Evolutionary conservation across 495 filamentous ascomycete genomes (phyloP).

Genomic region (Zalerion maritima): DNA sequence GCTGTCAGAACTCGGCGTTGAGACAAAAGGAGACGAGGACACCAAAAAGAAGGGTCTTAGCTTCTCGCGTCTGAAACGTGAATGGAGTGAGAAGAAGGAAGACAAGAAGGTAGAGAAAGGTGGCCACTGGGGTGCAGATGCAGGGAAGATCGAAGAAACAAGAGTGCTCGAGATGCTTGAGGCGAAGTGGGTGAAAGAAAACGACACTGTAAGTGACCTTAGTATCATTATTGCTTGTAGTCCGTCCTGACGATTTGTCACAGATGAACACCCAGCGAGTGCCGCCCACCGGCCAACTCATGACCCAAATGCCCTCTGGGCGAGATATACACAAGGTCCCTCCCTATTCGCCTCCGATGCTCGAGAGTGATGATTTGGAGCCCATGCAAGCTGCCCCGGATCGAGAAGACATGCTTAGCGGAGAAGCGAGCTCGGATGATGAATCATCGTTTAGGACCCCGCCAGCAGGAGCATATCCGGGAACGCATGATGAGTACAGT

Average conservation of each 20-base stretch:
- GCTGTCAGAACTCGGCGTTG: constrained; percentile 52
- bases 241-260: neutral
- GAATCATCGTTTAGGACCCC: constrained; percentile 6
- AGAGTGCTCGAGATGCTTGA: constrained; percentile 76
- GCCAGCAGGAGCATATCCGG: constrained; percentile 25
- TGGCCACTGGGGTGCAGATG: constrained; percentile 65
- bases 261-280: constrained; percentile 72
- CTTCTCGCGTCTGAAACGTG: constrained; percentile 56
- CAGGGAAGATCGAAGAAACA: constrained; percentile 70
- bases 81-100: constrained; percentile 52
- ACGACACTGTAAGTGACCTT: constrained; percentile 61
- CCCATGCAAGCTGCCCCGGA: constrained; percentile 35
- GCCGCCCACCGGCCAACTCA: constrained; percentile 49
- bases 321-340: constrained; percentile 64
- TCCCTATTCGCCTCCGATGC: constrained; percentile 39
- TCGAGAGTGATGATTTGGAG: constrained; percentile 42
- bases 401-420: constrained; percentile 34
- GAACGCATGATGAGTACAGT: constrained; percentile 18
- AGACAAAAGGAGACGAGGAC: constrained; percentile 21
- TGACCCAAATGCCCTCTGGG: constrained; percentile 70
- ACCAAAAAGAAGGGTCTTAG: constrained; percentile 31
- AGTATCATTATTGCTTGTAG: neutral
- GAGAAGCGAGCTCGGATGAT: constrained; percentile 31
- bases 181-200: constrained; percentile 79
- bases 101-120: constrained; percentile 55